phyloP scores from a whole-genome alignment of 192 early-diverging fungal species.

The Podila verticillata region DNA sequence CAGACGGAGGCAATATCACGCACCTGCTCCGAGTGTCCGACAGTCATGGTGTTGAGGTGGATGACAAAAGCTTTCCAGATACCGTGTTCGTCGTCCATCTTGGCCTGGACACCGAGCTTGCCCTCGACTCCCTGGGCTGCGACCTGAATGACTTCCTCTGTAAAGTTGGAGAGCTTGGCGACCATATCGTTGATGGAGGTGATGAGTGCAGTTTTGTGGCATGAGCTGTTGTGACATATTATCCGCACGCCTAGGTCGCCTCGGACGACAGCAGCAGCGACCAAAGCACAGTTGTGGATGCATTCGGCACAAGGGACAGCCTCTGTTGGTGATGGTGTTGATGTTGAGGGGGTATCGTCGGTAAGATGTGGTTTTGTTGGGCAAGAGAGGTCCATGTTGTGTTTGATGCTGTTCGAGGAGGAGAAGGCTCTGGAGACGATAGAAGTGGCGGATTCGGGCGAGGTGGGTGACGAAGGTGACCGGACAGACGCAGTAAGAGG shows the following conservation, averaged over 20 bases:
- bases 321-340: slow-evolving; percentile 23
- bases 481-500: slow-evolving; percentile 4
- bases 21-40: slow-evolving; percentile 65
- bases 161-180: slow-evolving; percentile 64
- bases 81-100: slow-evolving; percentile 58
- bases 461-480: background rate
- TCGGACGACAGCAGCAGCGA: slow-evolving; percentile 56
- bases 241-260: slow-evolving; percentile 59
- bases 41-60: slow-evolving; percentile 66
- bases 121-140: slow-evolving; percentile 79
- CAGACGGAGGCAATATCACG: slow-evolving; percentile 77
- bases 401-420: slow-evolving; percentile 19
- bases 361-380: slow-evolving; percentile 14
- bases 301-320: slow-evolving; percentile 54
- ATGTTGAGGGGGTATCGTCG: slow-evolving; percentile 16
- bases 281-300: slow-evolving; percentile 56
- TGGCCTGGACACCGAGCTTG: slow-evolving; percentile 73
- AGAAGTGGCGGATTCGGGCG: background rate
- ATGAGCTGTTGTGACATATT: slow-evolving; percentile 51
- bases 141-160: slow-evolving; percentile 71
- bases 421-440: background rate
- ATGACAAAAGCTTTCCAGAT: slow-evolving; percentile 66
- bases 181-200: slow-evolving; percentile 69
- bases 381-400: slow-evolving; percentile 6
- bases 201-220: slow-evolving; percentile 50